Conservation (phyloP, 2,329 filamentous ascomycete species). For the Pseudogymnoascus verrucosus region DNA sequence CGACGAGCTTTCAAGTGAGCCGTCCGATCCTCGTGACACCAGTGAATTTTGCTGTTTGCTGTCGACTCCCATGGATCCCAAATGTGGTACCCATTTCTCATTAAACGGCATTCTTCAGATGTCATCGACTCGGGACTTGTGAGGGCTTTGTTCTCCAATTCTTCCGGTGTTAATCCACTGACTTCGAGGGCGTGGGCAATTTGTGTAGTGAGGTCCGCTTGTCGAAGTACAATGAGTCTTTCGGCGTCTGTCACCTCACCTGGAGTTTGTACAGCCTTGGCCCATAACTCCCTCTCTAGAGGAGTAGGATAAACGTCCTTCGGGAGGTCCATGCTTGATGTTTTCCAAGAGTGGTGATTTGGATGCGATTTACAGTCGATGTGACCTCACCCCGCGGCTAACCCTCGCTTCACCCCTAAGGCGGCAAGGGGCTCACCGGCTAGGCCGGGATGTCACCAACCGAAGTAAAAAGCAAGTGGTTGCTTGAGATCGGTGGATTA, state of each 20-base stretch:
- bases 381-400: too few relatives aligned
- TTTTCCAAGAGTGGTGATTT: not conserved
- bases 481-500: too few relatives aligned
- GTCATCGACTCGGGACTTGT: not conserved
- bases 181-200: not conserved
- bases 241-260: not conserved
- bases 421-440: too few relatives aligned
- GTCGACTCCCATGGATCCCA: not conserved
- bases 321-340: not conserved
- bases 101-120: not conserved
- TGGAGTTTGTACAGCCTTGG: not conserved
- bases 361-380: not conserved
- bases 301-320: not conserved
- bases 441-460: too few relatives aligned
- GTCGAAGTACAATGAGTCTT: not conserved
- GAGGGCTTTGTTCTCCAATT: constrained; percentile 2
- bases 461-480: too few relatives aligned
- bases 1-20: not conserved
- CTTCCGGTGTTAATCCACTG: not conserved
- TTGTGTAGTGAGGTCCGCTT: not conserved
- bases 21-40: not conserved
- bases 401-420: too few relatives aligned
- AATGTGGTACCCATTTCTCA: not conserved
- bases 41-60: not conserved
- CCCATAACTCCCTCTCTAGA: not conserved